Evolutionary conservation across 176 grass and related monocot species (phyloP).

Genomic region (Oryza glaberrima): DNA sequence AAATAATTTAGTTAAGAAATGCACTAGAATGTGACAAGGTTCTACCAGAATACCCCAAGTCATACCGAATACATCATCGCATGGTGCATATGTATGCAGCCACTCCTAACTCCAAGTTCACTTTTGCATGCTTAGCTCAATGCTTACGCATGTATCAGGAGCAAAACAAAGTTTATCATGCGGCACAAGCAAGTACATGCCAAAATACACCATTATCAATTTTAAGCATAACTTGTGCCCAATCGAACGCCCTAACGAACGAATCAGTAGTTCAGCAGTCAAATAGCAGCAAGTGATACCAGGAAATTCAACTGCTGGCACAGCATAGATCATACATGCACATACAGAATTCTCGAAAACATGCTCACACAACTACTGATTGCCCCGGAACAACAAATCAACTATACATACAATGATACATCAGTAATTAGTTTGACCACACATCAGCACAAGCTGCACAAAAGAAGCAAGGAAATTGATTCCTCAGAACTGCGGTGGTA

Average conservation of each 20-base stretch:
- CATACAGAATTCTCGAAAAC: neutral
- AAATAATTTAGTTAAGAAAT: neutral
- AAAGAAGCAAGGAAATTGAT: neutral
- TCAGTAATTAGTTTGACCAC: neutral
- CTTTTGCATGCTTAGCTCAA: neutral
- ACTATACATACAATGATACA: conserved; percentile 5
- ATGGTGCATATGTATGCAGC: neutral
- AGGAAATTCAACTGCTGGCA: neutral
- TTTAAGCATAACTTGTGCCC: neutral
- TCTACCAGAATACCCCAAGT: neutral
- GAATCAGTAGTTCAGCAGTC: neutral
- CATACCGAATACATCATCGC: neutral
- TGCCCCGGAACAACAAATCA: neutral
- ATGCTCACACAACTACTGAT: neutral
- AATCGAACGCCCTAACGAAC: neutral
- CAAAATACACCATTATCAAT: neutral
- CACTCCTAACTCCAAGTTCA: no score
- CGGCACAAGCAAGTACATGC: neutral
- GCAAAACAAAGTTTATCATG: neutral
- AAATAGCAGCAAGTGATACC: neutral
- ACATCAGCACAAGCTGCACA: neutral
- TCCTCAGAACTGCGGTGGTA: neutral
- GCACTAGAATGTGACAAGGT: neutral
- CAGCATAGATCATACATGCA: neutral
- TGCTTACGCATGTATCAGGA: neutral